A percentile compares a stretch with the other conserved stretches of the same genome.
Conservation (phyloP, 768 basidiomycete species). For the Paxillus rubicundulus region DNA sequence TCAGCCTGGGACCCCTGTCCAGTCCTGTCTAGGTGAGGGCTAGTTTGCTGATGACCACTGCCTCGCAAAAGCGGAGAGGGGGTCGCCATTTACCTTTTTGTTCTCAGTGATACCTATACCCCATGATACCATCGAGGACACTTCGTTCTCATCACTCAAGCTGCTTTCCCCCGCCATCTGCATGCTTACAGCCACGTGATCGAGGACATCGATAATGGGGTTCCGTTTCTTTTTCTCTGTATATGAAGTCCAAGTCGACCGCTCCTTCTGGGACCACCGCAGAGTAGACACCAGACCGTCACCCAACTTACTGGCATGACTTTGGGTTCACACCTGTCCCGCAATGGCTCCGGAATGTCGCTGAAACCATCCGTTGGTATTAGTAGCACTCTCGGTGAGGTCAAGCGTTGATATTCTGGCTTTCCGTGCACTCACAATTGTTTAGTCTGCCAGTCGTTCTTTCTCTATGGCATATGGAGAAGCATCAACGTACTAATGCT, state of each 20-base stretch:
- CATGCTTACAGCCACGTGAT: slow-evolving; percentile 1
- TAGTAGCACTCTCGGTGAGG: slow-evolving; percentile 43
- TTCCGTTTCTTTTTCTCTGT: slow-evolving; percentile 2
- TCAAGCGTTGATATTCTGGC: background rate
- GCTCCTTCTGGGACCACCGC: background rate
- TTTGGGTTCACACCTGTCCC: slow-evolving; percentile 65
- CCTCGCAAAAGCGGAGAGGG: background rate
- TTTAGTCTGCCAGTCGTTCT: slow-evolving; percentile 46
- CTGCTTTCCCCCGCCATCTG: background rate
- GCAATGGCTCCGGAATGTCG: slow-evolving; percentile 39
- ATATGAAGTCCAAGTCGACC: background rate
- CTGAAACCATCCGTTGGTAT: slow-evolving; percentile 62
- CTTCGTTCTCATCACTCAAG: background rate
- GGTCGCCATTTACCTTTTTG: background rate
- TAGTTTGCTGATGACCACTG: no score
- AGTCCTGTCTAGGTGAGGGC: no score
- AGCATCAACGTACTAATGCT: no score
- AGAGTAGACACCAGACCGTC: background rate
- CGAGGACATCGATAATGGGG: background rate
- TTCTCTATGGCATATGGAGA: no score
- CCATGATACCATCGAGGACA: background rate
- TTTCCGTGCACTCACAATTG: background rate
- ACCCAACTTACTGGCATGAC: slow-evolving; percentile 29
- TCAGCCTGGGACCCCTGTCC: no score
- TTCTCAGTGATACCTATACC: background rate